Evolutionary conservation across 768 basidiomycete genomes (phyloP), one percentile per base, ranked within the genome.

Genomic region (Phaffia australis): DNA sequence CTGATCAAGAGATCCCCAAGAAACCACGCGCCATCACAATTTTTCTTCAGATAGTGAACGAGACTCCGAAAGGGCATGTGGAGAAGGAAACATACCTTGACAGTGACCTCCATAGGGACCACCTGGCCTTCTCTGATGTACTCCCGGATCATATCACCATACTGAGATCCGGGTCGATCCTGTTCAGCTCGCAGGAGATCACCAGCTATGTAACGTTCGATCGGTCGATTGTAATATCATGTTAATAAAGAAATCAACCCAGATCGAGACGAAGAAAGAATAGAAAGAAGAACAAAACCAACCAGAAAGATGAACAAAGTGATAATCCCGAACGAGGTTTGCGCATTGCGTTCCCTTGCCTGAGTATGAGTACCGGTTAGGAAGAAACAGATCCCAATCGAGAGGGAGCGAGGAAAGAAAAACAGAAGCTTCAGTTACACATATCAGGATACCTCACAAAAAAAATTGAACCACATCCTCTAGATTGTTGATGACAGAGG

Each of bases 291-390:
- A n/a, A 8, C 2, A 18, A 49, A 30, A n/a, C n/a, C 6, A 70
- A 91, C 92, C 92, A 54, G 91, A 95, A 55, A 99, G 83, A 79
- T 99, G 95, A 71, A 84, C 86, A 76, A 98, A 98, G 63, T 82
- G 81, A 73, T 87, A 93, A 63, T 88, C 87, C 56, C 84, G 72
- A 18, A 97, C 93, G 59, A 98, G 85, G 62, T 79, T 82, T 29
- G 80, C 82, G 74, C 92, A 97, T 76, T 98, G 95, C 0, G 95
- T 98, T 55, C 95, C 95, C 76, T 98, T 98, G 67, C 93, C 93
- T 93, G 46, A 19, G 23, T 5, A 32, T 47, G 30, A 23, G 49
- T 9, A 19, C 48, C 15, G 16, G 21, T 16, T n/a, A 47, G 49
- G 42, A 29, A 29, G 48, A 35, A 27, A 16, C 35, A n/a, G 23